Evolutionary conservation across 208 protist species (phyloP).

Genomic region (Leishmania tropica): DNA sequence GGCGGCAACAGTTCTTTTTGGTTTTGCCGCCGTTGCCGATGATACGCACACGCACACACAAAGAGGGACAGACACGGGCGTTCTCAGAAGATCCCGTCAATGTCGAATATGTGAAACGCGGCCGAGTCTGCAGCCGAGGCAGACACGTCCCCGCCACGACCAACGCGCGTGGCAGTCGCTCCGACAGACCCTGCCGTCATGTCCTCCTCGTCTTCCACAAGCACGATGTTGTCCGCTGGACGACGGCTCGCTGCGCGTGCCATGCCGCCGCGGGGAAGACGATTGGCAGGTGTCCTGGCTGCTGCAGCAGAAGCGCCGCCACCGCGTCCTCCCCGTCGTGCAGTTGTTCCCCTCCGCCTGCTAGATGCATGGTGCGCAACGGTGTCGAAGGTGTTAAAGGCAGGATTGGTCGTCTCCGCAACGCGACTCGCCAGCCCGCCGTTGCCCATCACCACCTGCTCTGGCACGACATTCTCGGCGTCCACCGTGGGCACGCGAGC

Average conservation of each 20-base stretch:
- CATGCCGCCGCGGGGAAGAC: background rate
- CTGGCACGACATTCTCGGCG: conserved; percentile 46
- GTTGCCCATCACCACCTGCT: conserved; percentile 31
- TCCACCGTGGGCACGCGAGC: conserved; percentile 49
- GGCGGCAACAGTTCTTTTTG: background rate
- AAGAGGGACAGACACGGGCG: background rate
- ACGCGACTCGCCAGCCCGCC: conserved; percentile 1
- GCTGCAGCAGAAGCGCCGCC: background rate
- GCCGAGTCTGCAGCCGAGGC: background rate
- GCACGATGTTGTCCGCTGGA: background rate
- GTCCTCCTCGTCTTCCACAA: background rate
- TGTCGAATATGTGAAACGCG: conserved; percentile 71
- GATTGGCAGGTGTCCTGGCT: background rate
- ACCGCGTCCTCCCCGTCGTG: conserved; percentile 14
- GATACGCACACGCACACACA: background rate
- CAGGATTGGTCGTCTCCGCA: background rate
- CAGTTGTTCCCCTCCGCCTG: conserved; percentile 30
- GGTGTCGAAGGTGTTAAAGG: conserved; percentile 71
- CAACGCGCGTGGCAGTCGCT: background rate
- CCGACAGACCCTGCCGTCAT: background rate
- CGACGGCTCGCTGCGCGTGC: background rate
- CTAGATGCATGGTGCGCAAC: conserved; percentile 42
- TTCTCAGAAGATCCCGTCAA: conserved; percentile 70
- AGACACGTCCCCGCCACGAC: background rate
- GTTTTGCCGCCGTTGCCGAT: background rate